Conservation (phyloP, 2,329 filamentous ascomycete species). For the Exophiala mesophila region DNA sequence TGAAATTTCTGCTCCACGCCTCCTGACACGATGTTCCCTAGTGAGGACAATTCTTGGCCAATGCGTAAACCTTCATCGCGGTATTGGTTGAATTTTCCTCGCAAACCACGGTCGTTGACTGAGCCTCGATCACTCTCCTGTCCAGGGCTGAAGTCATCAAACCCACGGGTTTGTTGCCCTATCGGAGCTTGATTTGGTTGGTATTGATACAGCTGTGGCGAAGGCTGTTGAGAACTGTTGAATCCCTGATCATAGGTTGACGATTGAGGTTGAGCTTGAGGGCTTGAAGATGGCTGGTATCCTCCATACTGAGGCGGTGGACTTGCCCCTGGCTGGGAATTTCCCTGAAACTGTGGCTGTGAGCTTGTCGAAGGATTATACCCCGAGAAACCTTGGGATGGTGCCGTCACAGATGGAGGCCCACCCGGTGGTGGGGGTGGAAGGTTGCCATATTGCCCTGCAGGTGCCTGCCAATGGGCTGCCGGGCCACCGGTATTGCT, state of each 20-base stretch:
- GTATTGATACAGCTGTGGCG: constrained; percentile 21
- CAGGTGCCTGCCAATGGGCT: constrained; percentile 1
- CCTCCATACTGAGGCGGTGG: constrained; percentile 10
- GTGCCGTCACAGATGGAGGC: constrained; percentile 5
- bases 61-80: constrained; percentile 26
- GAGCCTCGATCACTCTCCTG: constrained; percentile 29
- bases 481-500: constrained; percentile 1
- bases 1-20: constrained; percentile 41
- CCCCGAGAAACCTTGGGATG: neutral
- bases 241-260: constrained; percentile 19
- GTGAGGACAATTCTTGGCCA: constrained; percentile 35
- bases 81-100: constrained; percentile 31
- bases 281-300: neutral
- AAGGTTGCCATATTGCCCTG: neutral
- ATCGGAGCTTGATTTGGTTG: constrained; percentile 13
- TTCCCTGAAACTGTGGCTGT: neutral
- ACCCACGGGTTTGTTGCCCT: constrained; percentile 17
- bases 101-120: constrained; percentile 30
- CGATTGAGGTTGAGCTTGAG: constrained; percentile 8
- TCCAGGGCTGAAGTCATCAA: constrained; percentile 31
- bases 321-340: constrained; percentile 3
- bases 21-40: constrained; percentile 36
- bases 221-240: constrained; percentile 10
- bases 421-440: constrained; percentile 9
- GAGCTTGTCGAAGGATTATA: neutral